Evolutionary conservation across 371 early-diverging fungal species (phyloP), one percentile per base, ranked within the genome.

Genomic region (Syncephalastrum contaminatum): DNA sequence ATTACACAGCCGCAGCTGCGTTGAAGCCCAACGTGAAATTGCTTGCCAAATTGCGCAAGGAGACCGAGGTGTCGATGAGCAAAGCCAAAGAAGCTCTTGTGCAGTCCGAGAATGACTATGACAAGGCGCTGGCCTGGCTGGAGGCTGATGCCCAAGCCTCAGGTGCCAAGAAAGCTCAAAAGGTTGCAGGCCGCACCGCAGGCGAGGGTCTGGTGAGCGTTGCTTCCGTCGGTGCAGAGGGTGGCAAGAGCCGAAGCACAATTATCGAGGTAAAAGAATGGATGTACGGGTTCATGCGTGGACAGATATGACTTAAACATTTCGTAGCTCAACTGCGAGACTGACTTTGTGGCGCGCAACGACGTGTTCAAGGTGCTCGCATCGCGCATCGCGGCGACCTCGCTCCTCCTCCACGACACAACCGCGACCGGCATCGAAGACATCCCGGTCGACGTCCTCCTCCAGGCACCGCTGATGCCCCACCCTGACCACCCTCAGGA

Each of bases 261-360:
- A 79, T 89, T 46, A 81, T 88, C 14, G 86, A 89, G 76, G 88
- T 88, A 79, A 55, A 21, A 19, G 47, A n/a, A 30, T n/a, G n/a
- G n/a, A n/a, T n/a, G n/a, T n/a, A n/a, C 7, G 25, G 27, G 18
- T 36, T 39, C 43, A 7, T 27, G 16, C 48, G 48, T 14, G 7
- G 58, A 30, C 10, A 8, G 36, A 12, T 5, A 8, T 2, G 36
- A 8, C 36, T 30, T 4, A 43, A 21, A 48, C 66, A 39, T 59
- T 72, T 4, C 14, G 10, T 80, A 92, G 85, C 63, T 93, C 51
- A 89, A 91, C 73, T 93, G 93, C 59, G 97, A 97, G 70, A 94
- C 97, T 0, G 97, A 97, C 67, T 97, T 97, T 79, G 97, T 95
- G 7, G 88, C 93, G 10, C 83, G 92, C 56, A 88, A 88, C 60